Conservation (phyloP, 108 stramenopile species). For the Aureococcus anophagefferens region DNA sequence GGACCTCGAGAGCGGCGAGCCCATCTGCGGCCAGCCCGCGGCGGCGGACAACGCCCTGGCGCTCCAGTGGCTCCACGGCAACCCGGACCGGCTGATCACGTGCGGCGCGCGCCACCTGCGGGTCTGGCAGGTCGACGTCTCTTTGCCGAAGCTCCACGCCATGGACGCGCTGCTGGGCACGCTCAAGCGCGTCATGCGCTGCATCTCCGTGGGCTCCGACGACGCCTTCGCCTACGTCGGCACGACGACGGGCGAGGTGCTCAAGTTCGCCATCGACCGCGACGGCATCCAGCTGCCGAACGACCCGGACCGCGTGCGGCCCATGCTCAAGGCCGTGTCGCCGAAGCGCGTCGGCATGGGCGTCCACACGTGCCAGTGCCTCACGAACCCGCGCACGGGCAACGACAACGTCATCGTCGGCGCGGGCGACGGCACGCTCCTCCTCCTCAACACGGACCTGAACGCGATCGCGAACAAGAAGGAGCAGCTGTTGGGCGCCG, state of each 20-base stretch:
- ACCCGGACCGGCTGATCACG: conserved; percentile 70
- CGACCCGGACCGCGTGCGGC: conserved; percentile 54
- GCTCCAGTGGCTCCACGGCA: conserved; percentile 57
- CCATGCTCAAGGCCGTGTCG: conserved; percentile 45
- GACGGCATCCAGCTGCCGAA: conserved; percentile 62
- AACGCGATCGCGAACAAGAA: conserved; percentile 51
- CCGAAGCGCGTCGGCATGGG: conserved; percentile 56
- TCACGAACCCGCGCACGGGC: conserved; percentile 58
- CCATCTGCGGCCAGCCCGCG: conserved; percentile 65
- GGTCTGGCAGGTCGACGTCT: conserved; percentile 66
- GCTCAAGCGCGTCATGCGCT: conserved; percentile 56
- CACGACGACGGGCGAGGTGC: conserved; percentile 69
- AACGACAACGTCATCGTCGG: conserved; percentile 68
- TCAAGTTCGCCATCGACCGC: conserved; percentile 63
- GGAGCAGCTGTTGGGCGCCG: conserved; percentile 52
- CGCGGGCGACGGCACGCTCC: conserved; percentile 65
- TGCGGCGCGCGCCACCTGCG: conserved; percentile 60
- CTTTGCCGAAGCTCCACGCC: conserved; percentile 62
- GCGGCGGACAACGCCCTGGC: conserved; percentile 54
- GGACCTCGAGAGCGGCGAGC: conserved; percentile 50
- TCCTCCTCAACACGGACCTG: conserved; percentile 45
- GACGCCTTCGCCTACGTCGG: conserved; percentile 64
- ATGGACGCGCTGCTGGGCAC: conserved; percentile 66
- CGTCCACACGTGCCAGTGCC: conserved; percentile 49
- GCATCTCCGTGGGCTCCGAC: conserved; percentile 58